Evolutionary conservation across 1,139 yeast species (phyloP).

Genomic region (Debaryomyces sp.): DNA sequence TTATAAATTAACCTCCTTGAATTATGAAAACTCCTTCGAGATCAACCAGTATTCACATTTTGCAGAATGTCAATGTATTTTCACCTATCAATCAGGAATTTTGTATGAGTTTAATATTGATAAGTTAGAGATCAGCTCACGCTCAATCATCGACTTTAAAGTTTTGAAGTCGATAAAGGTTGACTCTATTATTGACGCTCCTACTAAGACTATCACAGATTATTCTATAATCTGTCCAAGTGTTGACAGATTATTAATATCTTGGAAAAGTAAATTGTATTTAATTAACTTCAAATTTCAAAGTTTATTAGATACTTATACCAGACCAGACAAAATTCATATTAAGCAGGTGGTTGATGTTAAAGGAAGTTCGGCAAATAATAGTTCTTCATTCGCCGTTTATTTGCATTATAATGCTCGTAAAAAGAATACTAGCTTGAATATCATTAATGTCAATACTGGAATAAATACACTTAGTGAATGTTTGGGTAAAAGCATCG

Average conservation of each 20-base stretch:
- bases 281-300: conserved; percentile 48
- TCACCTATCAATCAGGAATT: conserved; percentile 29
- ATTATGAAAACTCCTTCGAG: conserved; percentile 23
- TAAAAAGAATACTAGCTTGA: conserved; percentile 47
- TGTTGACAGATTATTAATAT: conserved; percentile 47
- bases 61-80: conserved; percentile 13
- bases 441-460: conserved; percentile 56
- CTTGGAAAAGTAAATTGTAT: conserved; percentile 40
- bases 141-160: conserved; percentile 27
- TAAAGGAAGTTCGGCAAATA: conserved; percentile 43
- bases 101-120: conserved; percentile 28
- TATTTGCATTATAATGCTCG: conserved; percentile 44
- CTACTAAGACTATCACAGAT: conserved; percentile 9
- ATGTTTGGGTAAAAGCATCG: conserved; percentile 68
- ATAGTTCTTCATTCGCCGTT: conserved; percentile 46
- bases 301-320: conserved; percentile 43
- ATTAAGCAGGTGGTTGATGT: conserved; percentile 43
- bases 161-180: conserved; percentile 23
- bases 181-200: conserved; percentile 18
- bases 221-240: conserved; percentile 40
- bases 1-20: conserved; percentile 28
- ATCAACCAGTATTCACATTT: conserved; percentile 17
- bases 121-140: conserved; percentile 20
- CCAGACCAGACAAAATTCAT: conserved; percentile 27
- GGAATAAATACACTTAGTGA: conserved; percentile 75